A percentile compares a stretch with the other conserved stretches of the same genome.
phyloP scores from a whole-genome alignment of 2,329 filamentous ascomycete genomes.

The Phyllosticta citribraziliensis region DNA sequence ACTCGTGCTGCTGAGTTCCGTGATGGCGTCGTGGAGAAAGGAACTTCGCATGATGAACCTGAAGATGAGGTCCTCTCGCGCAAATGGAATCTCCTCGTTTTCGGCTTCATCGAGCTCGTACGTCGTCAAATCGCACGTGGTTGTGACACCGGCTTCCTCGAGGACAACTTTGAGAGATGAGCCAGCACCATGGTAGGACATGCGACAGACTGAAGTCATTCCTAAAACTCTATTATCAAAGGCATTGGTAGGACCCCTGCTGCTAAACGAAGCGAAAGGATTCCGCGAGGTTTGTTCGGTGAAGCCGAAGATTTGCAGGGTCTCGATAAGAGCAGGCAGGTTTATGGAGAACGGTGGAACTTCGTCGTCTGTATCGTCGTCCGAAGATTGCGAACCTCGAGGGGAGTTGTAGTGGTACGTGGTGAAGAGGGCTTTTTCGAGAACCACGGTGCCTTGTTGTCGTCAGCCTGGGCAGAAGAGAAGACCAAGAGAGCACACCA shows the following conservation, averaged over 20 bases:
- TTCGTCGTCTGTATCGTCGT: conserved; percentile 30
- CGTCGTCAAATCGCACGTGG: conserved; percentile 80
- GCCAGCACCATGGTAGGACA: conserved; percentile 67
- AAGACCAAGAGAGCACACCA: background rate
- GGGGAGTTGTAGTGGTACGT: conserved; percentile 61
- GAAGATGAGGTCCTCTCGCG: conserved; percentile 67
- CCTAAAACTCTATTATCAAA: conserved; percentile 78
- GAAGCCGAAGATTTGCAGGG: conserved; percentile 86
- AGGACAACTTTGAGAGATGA: conserved; percentile 75
- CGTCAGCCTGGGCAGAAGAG: background rate
- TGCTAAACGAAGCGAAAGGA: conserved; percentile 24
- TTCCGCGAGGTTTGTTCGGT: conserved; percentile 22
- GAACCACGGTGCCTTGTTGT: conserved; percentile 59
- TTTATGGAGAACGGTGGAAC: conserved; percentile 77
- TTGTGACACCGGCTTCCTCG: conserved; percentile 77
- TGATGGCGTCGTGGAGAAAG: conserved; percentile 61
- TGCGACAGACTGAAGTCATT: conserved; percentile 74
- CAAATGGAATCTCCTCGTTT: conserved; percentile 76
- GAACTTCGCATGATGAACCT: conserved; percentile 89
- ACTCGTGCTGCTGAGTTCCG: conserved; percentile 58
- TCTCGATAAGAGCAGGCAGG: conserved; percentile 78
- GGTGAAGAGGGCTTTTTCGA: conserved; percentile 82
- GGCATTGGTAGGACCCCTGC: conserved; percentile 46
- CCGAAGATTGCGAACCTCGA: conserved; percentile 20
- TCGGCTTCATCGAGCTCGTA: conserved; percentile 53